phyloP scores from a whole-genome alignment of 2,329 filamentous ascomycete species.

The Penicillium psychrosexuale region DNA sequence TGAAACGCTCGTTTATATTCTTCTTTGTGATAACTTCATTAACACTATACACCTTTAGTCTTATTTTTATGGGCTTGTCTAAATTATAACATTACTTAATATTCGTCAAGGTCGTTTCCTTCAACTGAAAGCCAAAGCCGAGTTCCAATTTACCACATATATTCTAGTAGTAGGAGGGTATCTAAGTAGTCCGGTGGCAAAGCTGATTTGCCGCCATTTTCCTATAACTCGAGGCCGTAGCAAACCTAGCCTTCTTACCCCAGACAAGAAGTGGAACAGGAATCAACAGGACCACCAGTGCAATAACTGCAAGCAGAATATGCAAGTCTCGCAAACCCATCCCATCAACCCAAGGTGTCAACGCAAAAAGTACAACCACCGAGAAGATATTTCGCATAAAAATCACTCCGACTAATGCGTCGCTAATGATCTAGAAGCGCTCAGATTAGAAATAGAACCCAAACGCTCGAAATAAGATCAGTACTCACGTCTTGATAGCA shows the following conservation, averaged over 20 bases:
- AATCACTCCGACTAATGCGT: slow-evolving; percentile 46
- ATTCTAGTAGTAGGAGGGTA: background rate
- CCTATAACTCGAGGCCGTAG: slow-evolving; percentile 17
- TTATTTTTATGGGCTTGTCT: background rate
- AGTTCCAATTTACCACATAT: too few species aligned
- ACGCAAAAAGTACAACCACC: slow-evolving; percentile 46
- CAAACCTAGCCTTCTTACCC: slow-evolving; percentile 22
- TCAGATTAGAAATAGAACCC: background rate
- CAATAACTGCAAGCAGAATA: slow-evolving; percentile 17
- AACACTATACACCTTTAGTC: background rate
- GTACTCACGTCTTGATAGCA: slow-evolving; percentile 30
- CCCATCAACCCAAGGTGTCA: slow-evolving; percentile 40
- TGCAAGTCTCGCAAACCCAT: slow-evolving; percentile 25
- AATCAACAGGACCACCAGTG: slow-evolving; percentile 14
- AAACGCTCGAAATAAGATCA: background rate
- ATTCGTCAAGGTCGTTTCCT: too few species aligned
- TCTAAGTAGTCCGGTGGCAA: slow-evolving; percentile 16
- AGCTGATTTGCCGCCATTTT: slow-evolving; percentile 19
- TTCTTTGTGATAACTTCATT: slow-evolving; percentile 2
- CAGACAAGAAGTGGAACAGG: slow-evolving; percentile 24
- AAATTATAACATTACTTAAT: background rate
- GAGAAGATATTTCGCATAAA: slow-evolving; percentile 46
- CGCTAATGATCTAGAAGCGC: slow-evolving; percentile 44
- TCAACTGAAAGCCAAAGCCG: too few species aligned
- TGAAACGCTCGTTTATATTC: background rate